Base-by-base conservation (phyloP, 2,329 filamentous ascomycete genomes). In the Fulvia fulva region DNA sequence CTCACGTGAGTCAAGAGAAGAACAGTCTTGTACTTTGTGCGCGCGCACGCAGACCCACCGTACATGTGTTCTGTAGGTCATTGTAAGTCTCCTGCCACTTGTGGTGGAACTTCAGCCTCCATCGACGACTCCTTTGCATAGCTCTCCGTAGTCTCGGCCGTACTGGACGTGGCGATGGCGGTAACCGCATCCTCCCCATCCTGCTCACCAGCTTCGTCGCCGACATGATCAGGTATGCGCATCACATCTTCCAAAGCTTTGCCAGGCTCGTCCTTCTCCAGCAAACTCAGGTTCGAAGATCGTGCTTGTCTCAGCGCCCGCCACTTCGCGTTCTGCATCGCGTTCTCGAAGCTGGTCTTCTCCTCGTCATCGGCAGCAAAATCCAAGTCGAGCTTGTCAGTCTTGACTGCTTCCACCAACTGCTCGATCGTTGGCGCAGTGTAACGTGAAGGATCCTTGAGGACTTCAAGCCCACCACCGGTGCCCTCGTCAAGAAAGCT, bases 301-400 rank as follows among this genome's bases (percentile, higher is more conserved):
- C 88, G 86, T 9, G 91, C 89, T 63, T 96, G 83, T 53, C 94
- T 86, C 62, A 99, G 78, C 5, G 91, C 90, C 65, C 92, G 85
- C 94, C 94, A 99, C 57, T 86, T 88, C 73, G 95, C 93, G 77
- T 91, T 96, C 21, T 87, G 85, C 73, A 95, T 96, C 56, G 86
- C 82, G 63, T 89, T 88, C 75, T 73, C 83, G 76, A 77, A 81
- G 65, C 74, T 73, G 51, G 81, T 78, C 69, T 80, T 84, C 62
- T 87, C 85, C 57, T 83, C 81, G 43, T 85, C 81, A 43, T 77
- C 85, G 56, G 83, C 83, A 9, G 90, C 88, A 81, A 93, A 91
- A 21, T 91, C 89, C 54, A 96, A 85, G 72, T 97, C 91, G 67
- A 97, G 86, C 57, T 96, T 88, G 68, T 91, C 89, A 56, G 86